These are phyloP conservation scores for Psidium friedrichsthalianum DNA, from an alignment of 345 rosid species.

Conservation along the genomic window DNA sequence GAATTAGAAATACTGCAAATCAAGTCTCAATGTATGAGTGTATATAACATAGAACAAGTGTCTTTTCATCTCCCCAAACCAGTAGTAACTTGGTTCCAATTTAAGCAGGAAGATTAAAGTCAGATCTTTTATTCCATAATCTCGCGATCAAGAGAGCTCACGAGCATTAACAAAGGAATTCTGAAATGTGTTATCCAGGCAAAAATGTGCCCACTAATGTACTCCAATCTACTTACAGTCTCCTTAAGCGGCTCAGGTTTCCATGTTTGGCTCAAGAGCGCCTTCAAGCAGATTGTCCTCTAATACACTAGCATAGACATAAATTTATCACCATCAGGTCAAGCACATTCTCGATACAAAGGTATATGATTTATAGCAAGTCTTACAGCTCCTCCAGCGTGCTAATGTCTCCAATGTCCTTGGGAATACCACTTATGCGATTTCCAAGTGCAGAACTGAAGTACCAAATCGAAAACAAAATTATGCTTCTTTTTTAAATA, in stretches of 20 bases:
- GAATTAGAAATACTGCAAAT: neutral
- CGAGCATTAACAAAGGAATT: neutral
- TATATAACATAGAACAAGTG: neutral
- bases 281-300: conserved; percentile 59
- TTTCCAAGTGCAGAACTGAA: conserved; percentile 53
- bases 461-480: neutral
- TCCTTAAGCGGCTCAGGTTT: conserved; percentile 30
- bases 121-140: neutral
- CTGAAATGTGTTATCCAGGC: neutral
- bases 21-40: neutral
- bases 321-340: neutral
- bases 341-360: neutral
- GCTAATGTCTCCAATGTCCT: conserved; percentile 38
- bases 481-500: too few relatives aligned
- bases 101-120: neutral
- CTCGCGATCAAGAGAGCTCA: neutral
- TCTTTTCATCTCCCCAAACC: neutral
- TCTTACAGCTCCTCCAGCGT: conserved; percentile 57
- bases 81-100: neutral
- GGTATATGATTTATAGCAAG: neutral
- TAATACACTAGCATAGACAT: conserved; percentile 28
- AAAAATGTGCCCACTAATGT: neutral
- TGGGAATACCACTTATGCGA: conserved; percentile 61
- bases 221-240: conserved; percentile 2
- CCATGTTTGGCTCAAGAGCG: conserved; percentile 50